Evolutionary conservation across 1,139 yeast species (phyloP), one percentile per base, ranked within the genome.

Genomic region (Ashbya aceris): DNA sequence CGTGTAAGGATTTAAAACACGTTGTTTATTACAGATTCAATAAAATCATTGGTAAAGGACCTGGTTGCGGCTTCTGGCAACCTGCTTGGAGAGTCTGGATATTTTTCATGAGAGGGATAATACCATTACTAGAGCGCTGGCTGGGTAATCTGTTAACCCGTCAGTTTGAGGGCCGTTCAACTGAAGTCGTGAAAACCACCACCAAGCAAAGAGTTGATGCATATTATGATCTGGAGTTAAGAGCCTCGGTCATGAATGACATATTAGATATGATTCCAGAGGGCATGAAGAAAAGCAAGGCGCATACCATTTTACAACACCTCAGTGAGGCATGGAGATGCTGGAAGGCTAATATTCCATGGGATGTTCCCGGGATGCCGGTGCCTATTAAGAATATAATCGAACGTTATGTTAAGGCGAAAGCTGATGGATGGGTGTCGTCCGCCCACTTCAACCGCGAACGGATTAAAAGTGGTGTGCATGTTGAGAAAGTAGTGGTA

Each of bases 11-110:
- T 62, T 68, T 91, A 55, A 91, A 93, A 62, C 98, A 93, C 60
- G 79, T 89, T 9, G 82, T 91, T 1, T 91, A 91, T 58, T 73
- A 84, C 49, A 72, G 81, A 44, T 91, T 93, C 66, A 91, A 93
- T 57, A 72, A 74, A 32, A 56, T 63, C 26, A 83, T 93, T 33
- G 97, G 97, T 0, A 91, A 91, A 59, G 99, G 99, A 1, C 98
- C 98, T 1, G 99, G 99, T 0, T 85, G 95, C 67, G 99, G 99
- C 1, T 85, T 91, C 61, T 93, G 99, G 99, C 98, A 91, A 57
- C 98, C 98, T 0, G 84, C 96, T 1, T 91, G 98, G 98, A 71
- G 96, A 52, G 93, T 89, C 1, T 93, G 98, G 99, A 68, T 93
- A 3, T 84, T 80, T 45, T 91, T 91, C 61, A 65, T 91, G 65